phyloP scores from a whole-genome alignment of 345 rosid genomes.

The Populus euphratica region DNA sequence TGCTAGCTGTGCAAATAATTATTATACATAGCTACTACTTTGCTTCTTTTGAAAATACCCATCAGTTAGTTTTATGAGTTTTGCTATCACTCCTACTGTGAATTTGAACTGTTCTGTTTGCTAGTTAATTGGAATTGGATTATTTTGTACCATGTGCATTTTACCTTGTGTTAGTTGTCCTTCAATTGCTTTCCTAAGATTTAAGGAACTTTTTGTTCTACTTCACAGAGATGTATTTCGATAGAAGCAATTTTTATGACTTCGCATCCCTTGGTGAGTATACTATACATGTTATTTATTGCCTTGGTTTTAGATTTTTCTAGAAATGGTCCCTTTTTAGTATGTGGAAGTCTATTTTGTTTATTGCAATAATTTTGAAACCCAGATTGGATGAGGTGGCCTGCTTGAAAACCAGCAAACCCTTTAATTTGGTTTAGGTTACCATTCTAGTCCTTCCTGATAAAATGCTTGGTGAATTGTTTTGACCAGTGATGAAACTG shows the following conservation, averaged over 20 bases:
- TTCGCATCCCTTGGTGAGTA: constrained; percentile 94
- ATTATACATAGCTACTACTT: neutral
- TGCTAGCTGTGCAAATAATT: neutral
- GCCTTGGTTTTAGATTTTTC: neutral
- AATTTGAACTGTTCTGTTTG: neutral
- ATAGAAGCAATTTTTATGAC: constrained; percentile 91
- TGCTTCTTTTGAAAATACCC: neutral
- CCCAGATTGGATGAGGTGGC: neutral
- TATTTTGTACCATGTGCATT: neutral
- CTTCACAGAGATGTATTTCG: constrained; percentile 86
- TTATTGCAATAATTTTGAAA: neutral
- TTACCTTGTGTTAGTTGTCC: neutral
- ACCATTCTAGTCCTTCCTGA: neutral
- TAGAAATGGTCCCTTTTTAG: neutral
- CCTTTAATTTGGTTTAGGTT: neutral
- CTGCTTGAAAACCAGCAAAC: neutral
- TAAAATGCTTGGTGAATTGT: neutral
- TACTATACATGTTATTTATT: neutral
- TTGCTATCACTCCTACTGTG: neutral
- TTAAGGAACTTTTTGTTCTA: constrained; percentile 7
- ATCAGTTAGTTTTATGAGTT: neutral
- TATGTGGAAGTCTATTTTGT: neutral
- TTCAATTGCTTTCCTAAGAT: constrained; percentile 7
- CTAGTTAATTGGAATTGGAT: neutral
- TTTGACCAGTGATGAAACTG: neutral